Evolutionary conservation across 768 basidiomycete species (phyloP).

Genomic region (Clathrus columnatus): DNA sequence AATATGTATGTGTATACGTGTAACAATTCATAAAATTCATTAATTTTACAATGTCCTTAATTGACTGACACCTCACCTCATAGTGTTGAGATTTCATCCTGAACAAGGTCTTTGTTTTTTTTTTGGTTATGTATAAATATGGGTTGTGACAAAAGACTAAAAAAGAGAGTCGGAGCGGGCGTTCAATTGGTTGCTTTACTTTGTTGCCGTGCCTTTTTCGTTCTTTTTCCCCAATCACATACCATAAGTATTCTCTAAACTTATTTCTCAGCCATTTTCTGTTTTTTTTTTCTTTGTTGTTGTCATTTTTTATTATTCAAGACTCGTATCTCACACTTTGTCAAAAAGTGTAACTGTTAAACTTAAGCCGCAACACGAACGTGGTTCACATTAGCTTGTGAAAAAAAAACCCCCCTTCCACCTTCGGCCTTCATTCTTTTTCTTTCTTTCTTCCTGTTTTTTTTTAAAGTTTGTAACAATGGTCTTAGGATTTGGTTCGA

Average conservation of each 20-base stretch:
- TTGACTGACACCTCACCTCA: too few relatives aligned
- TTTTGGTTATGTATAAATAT: too few relatives aligned
- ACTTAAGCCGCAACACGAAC: slow-evolving; percentile 12
- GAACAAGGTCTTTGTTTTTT: too few relatives aligned
- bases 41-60: too few relatives aligned
- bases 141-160: too few relatives aligned
- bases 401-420: slow-evolving; percentile 13
- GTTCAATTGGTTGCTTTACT: neutral
- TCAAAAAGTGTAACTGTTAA: slow-evolving; percentile 12
- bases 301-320: slow-evolving; percentile 14
- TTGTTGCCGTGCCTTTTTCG: neutral
- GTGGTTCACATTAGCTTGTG: slow-evolving; percentile 16
- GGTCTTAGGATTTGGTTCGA: slow-evolving; percentile 16
- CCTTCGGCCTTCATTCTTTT: slow-evolving; percentile 17
- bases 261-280: slow-evolving; percentile 14
- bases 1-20: too few relatives aligned
- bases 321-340: slow-evolving; percentile 12
- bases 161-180: too few relatives aligned
- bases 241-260: neutral
- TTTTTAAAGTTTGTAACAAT: slow-evolving; percentile 11
- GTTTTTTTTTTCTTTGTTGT: slow-evolving; percentile 14
- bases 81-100: too few relatives aligned
- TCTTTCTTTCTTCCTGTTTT: slow-evolving; percentile 12
- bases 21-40: too few relatives aligned
- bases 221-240: neutral